Percentiles rank a stretch among this genome's conserved stretches.
Evolutionary conservation across 1,284 basidiomycete genomes (phyloP).

Genomic region (Flammula alnicola): DNA sequence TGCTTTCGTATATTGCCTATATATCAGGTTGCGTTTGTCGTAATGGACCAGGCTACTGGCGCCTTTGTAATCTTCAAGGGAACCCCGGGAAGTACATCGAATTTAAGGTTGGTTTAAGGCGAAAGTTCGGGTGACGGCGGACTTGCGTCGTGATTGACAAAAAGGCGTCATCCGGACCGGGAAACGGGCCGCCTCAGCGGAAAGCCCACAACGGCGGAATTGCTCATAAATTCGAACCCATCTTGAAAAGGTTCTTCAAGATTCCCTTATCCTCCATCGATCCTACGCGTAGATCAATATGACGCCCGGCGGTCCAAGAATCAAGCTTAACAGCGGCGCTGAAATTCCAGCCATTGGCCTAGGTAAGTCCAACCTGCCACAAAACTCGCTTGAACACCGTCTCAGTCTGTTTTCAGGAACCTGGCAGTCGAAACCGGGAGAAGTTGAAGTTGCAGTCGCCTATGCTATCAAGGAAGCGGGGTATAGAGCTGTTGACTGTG

Average conservation of each 20-base stretch:
- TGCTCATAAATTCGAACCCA: background rate
- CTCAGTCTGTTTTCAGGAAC: slow-evolving; percentile 59
- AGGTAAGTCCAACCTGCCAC: no score
- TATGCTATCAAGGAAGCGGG: slow-evolving; percentile 75
- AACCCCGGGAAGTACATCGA: no score
- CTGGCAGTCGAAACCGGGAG: slow-evolving; percentile 78
- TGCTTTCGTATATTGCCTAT: no score
- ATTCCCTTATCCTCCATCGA: slow-evolving; percentile 21
- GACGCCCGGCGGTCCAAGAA: slow-evolving; percentile 41
- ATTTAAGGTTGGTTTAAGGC: no score
- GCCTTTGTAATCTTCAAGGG: no score
- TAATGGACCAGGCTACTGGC: no score
- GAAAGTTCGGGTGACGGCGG: no score
- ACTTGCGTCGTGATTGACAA: no score
- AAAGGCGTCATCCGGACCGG: no score
- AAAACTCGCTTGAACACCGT: no score
- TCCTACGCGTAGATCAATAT: slow-evolving; percentile 14
- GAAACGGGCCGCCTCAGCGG: background rate
- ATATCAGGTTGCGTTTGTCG: no score
- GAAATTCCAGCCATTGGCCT: slow-evolving; percentile 76
- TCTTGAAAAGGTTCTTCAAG: background rate
- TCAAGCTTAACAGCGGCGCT: slow-evolving; percentile 72
- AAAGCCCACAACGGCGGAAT: background rate
- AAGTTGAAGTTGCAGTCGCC: slow-evolving; percentile 71
- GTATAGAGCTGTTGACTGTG: slow-evolving; percentile 83